Percentiles rank a stretch among this genome's conserved stretches.
phyloP scores from a whole-genome alignment of 2,329 filamentous ascomycete species.

The Calcarisporium arbuscula region DNA sequence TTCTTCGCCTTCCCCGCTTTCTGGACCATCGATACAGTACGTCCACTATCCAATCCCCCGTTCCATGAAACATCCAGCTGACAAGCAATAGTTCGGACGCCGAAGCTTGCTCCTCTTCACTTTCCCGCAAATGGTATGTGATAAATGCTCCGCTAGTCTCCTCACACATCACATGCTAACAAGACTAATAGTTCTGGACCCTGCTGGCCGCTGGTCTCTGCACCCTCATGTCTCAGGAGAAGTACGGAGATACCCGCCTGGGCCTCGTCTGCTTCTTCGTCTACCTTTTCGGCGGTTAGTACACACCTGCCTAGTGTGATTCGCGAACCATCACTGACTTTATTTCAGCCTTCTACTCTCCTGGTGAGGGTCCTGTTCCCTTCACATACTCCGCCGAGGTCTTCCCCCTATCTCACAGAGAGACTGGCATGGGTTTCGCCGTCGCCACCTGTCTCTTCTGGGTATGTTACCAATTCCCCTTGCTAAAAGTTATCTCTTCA shows the following conservation, averaged over 20 bases:
- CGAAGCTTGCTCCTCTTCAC: conserved; percentile 57
- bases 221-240: conserved; percentile 26
- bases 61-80: conserved; percentile 2
- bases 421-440: conserved; percentile 58
- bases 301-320: background rate
- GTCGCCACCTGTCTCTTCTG: conserved; percentile 55
- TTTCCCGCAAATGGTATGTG: conserved; percentile 56
- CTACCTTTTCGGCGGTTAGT: conserved; percentile 51
- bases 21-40: conserved; percentile 56
- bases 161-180: background rate
- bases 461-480: conserved; percentile 10
- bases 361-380: conserved; percentile 57
- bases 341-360: conserved; percentile 49
- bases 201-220: conserved; percentile 38
- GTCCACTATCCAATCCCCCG: background rate
- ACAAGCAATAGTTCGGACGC: conserved; percentile 43
- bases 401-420: conserved; percentile 57
- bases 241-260: conserved; percentile 37
- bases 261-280: conserved; percentile 55
- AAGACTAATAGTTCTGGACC: conserved; percentile 37
- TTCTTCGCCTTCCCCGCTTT: conserved; percentile 61
- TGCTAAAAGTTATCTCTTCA: background rate
- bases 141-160: background rate
- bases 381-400: conserved; percentile 59
- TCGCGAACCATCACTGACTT: background rate